These are phyloP conservation scores for Podaxis sp. DNA, from an alignment of 768 basidiomycete genomes.

Conservation along the genomic window DNA sequence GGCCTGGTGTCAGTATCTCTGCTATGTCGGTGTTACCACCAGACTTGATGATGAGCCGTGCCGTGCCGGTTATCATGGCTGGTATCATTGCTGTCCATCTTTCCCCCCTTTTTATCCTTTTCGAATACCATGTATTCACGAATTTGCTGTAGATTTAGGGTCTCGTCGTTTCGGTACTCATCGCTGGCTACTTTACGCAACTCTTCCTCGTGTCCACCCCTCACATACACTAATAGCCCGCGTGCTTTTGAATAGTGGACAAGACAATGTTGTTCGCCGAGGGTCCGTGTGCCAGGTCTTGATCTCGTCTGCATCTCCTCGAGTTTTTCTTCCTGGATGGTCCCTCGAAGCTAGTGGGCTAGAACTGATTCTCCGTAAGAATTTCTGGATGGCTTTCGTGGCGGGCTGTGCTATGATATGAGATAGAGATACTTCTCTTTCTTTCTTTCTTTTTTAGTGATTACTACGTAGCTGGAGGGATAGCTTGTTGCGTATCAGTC, in stretches of 20 bases:
- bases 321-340: no score
- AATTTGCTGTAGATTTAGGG: conserved; percentile 73
- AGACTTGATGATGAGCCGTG: conserved; percentile 97
- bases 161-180: conserved; percentile 97
- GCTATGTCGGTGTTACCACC: conserved; percentile 98
- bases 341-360: no score
- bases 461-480: no score
- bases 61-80: conserved; percentile 98
- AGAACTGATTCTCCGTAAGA: no score
- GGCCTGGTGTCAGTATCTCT: conserved; percentile 95
- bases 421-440: no score
- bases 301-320: neutral
- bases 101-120: neutral
- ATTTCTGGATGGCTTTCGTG: no score
- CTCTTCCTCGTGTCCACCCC: neutral
- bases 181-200: conserved; percentile 76
- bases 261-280: conserved; percentile 85
- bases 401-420: no score
- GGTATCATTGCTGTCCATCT: conserved; percentile 96
- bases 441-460: no score
- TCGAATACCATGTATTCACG: neutral
- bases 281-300: conserved; percentile 31
- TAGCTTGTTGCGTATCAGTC: no score
- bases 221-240: neutral
- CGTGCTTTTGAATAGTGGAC: conserved; percentile 41